phyloP scores from a whole-genome alignment of 352 stramenopile genomes.

The Hyaloperonospora arabidopsidis region DNA sequence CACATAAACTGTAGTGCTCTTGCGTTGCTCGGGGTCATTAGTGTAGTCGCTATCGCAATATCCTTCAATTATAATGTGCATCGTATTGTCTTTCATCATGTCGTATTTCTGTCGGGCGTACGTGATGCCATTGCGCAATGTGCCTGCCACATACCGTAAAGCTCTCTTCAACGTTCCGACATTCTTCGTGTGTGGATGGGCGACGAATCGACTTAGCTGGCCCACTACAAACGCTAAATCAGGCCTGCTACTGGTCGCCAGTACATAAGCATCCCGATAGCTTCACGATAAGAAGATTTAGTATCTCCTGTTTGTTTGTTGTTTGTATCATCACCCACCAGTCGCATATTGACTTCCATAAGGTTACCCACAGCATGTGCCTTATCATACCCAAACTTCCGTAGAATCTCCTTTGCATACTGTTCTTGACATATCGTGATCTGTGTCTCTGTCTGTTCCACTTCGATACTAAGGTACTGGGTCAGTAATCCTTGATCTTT shows the following conservation, averaged over 20 bases:
- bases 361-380: conserved; percentile 5
- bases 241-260: conserved; percentile 18
- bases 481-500: not conserved
- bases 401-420: not conserved
- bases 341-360: conserved; percentile 10
- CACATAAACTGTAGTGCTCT: not conserved
- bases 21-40: not conserved
- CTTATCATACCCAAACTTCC: not conserved
- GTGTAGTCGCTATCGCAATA: not conserved
- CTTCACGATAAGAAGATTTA: conserved; percentile 11
- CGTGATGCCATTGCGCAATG: not conserved
- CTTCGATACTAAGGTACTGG: not conserved
- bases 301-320: not conserved
- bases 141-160: conserved; percentile 3
- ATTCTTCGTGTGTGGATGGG: conserved; percentile 7
- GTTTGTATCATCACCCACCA: conserved; percentile 1
- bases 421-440: not conserved
- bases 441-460: not conserved
- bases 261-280: conserved; percentile 23
- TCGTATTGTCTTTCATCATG: not conserved
- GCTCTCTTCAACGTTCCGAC: conserved; percentile 3
- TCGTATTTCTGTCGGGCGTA: conserved; percentile 1
- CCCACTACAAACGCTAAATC: conserved; percentile 22
- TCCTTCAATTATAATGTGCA: not conserved
- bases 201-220: conserved; percentile 22